Evolutionary conservation across 148 eudicot species (phyloP).

Genomic region (Heliosperma pusillum): DNA sequence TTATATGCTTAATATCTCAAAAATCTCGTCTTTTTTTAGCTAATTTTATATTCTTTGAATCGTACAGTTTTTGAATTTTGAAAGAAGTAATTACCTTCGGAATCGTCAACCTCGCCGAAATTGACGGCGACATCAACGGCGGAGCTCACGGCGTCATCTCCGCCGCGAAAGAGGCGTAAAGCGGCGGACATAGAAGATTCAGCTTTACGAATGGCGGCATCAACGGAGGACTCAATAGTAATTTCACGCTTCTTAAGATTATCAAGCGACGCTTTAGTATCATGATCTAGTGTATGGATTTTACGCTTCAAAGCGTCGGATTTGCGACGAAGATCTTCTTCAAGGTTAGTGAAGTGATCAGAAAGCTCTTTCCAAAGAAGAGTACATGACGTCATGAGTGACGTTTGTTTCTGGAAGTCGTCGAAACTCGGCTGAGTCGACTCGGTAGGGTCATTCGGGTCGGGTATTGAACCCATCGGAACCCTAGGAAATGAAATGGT

Average conservation of each 20-base stretch:
- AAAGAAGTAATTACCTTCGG: slow-evolving; percentile 10
- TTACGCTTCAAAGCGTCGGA: slow-evolving; percentile 63
- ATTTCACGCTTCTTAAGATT: slow-evolving; percentile 59
- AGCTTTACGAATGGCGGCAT: slow-evolving; percentile 47
- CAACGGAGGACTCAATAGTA: slow-evolving; percentile 56
- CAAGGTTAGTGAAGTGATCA: slow-evolving; percentile 80
- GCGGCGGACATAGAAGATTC: slow-evolving; percentile 43
- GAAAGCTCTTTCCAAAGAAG: slow-evolving; percentile 95
- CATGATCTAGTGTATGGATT: slow-evolving; percentile 47
- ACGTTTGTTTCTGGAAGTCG: slow-evolving; percentile 81
- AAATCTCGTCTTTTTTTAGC: too few species aligned
- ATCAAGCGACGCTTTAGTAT: slow-evolving; percentile 43
- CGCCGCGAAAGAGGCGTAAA: slow-evolving; percentile 15
- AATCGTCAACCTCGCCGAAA: slow-evolving; percentile 51
- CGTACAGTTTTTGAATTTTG: too few species aligned
- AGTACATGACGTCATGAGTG: slow-evolving; percentile 94
- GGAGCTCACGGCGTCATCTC: neutral
- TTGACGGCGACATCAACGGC: neutral
- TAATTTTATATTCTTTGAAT: too few species aligned
- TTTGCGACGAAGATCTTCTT: slow-evolving; percentile 53
- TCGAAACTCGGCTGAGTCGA: slow-evolving; percentile 55
- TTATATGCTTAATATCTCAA: too few species aligned
- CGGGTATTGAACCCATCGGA: slow-evolving; percentile 73
- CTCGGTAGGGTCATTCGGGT: slow-evolving; percentile 60
- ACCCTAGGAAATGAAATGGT: slow-evolving; percentile 34